A percentile compares a stretch with the other conserved stretches of the same genome.
These are phyloP conservation scores for Micromonas pusilla DNA, from an alignment of 139 green algal species.

Conservation along the genomic window DNA sequence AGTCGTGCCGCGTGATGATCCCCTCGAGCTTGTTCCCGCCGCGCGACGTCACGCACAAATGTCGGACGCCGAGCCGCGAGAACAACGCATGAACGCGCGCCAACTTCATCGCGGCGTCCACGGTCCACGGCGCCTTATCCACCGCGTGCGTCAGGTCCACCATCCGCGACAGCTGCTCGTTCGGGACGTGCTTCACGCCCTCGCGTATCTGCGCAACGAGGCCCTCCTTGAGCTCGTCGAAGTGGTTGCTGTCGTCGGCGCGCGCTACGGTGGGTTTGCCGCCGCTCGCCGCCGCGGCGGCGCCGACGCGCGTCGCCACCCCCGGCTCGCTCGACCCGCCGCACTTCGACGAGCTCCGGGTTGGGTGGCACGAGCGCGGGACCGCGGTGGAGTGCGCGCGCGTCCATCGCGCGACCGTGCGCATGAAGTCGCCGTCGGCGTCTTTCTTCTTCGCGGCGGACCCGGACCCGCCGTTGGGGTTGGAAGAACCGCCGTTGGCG, in stretches of 20 bases:
- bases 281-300: not conserved
- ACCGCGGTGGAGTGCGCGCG: no score
- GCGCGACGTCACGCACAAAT: not conserved
- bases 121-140: not conserved
- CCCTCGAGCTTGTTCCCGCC: not conserved
- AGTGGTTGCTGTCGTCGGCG: not conserved
- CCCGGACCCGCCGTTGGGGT: no score
- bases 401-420: no score
- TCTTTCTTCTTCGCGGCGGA: no score
- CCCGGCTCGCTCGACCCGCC: not conserved
- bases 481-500: no score
- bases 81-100: not conserved
- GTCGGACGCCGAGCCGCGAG: not conserved
- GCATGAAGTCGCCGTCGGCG: no score
- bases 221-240: not conserved
- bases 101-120: not conserved
- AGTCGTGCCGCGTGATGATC: not conserved
- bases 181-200: not conserved
- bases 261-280: not conserved
- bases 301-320: not conserved
- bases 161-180: not conserved
- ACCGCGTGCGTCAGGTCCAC: not conserved
- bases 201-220: not conserved
- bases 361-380: no score
- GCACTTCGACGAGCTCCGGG: no score